Base-by-base conservation (phyloP, 2,329 filamentous ascomycete genomes). In the Lithohypha guttulata region DNA sequence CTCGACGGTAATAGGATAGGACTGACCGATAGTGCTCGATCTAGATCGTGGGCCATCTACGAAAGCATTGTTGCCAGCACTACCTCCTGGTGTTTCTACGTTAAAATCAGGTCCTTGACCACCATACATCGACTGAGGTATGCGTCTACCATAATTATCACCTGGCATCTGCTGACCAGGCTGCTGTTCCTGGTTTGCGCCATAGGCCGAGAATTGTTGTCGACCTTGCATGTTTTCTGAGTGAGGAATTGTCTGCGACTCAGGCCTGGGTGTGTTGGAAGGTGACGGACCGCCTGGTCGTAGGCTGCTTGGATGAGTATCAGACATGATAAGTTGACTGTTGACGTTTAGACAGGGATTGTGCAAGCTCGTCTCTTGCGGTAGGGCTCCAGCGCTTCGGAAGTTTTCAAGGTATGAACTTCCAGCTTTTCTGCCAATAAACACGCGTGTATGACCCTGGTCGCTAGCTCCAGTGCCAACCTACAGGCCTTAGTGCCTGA, bases 11-110 rank as follows among this genome's bases (percentile, higher is more conserved):
- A 47, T 44, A 11, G 49, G 46, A 38, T 50, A 47, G 17, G 28
- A 29, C 20, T 41, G 42, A n/a, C 48, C 48, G 19, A 47, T 21
- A 15, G 49, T 50, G 42, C 49, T 52, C 31, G 42, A 40, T 31
- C 49, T 45, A 13, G 48, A 49, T 21, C 48, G 48, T 25, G 13
- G 20, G 10, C 13, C 10, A 9, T 41, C 42, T n/a, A 13, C 31
- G 22, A 29, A 44, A 3, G 18, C 17, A 28, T 33, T 38, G 9
- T 21, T 25, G 8, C 17, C n/a, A 20, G 15, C n/a, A 10, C 14
- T 34, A 4, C 29, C 37, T n/a, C 29, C 29, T 26, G 37, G 22
- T 21, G 37, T 18, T 26, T 40, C 37, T 29, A 39, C 26, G 17
- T 19, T 39, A 18, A 31, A 31, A 14, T 39, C 27, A 2, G 35